Conservation (phyloP, 1,139 yeast genomes). For the Yamadazyma triangularis region DNA sequence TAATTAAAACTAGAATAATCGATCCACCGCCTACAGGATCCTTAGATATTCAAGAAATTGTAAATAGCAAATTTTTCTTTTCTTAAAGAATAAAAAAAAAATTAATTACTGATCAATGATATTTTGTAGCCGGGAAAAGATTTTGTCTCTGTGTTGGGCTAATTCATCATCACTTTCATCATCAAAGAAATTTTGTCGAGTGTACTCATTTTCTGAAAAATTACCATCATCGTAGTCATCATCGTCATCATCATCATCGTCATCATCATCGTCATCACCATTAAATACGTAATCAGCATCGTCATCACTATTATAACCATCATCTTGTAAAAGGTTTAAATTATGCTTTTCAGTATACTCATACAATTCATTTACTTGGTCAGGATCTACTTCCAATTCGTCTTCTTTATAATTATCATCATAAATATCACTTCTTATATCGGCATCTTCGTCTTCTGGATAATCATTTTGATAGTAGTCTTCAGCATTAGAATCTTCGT, state of each 20-base stretch:
- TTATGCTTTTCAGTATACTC: slow-evolving; percentile 17
- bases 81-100: slow-evolving; percentile 18
- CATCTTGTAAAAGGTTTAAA: slow-evolving; percentile 19
- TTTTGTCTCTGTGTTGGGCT: slow-evolving; percentile 59
- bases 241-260: slow-evolving; percentile 23
- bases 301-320: slow-evolving; percentile 18
- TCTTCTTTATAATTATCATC: slow-evolving; percentile 10
- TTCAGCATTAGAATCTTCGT: slow-evolving; percentile 62
- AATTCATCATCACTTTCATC: slow-evolving; percentile 54
- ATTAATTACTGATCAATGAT: slow-evolving; percentile 30
- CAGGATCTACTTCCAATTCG: slow-evolving; percentile 15
- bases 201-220: slow-evolving; percentile 17
- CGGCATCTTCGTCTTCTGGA: slow-evolving; percentile 86
- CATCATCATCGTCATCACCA: slow-evolving; percentile 13
- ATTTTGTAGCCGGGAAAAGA: slow-evolving; percentile 51
- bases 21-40: slow-evolving; percentile 29
- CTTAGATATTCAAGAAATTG: slow-evolving; percentile 29
- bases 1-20: slow-evolving; percentile 23
- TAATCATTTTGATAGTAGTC: slow-evolving; percentile 89
- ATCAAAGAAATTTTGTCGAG: slow-evolving; percentile 27
- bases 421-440: slow-evolving; percentile 31
- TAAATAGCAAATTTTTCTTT: slow-evolving; percentile 34
- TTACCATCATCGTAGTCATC: slow-evolving; percentile 19
- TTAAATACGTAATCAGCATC: slow-evolving; percentile 12
- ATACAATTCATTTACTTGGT: slow-evolving; percentile 19